These are phyloP conservation scores for Trichophyton schoenleinii DNA, from an alignment of 2,329 filamentous ascomycete species.

Conservation along the genomic window DNA sequence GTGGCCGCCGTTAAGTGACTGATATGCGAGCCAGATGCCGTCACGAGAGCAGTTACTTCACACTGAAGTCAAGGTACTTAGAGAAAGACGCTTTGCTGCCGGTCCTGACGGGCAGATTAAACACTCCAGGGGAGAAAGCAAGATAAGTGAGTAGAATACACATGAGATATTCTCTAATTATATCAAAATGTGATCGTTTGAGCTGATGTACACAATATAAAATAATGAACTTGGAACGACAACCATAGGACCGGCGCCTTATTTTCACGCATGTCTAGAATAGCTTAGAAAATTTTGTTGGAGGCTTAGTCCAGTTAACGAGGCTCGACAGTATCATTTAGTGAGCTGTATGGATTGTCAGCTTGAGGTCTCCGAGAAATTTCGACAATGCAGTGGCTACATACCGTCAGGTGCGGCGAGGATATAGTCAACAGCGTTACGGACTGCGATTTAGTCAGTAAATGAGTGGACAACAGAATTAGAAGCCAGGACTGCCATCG, in stretches of 20 bases:
- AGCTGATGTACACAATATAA: conserved; percentile 34
- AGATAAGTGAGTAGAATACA: not conserved
- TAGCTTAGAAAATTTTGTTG: not conserved
- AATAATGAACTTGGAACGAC: conserved; percentile 21
- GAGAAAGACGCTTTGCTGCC: not conserved
- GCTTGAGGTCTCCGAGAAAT: conserved; percentile 16
- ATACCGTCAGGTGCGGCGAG: conserved; percentile 80
- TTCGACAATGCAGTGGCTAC: conserved; percentile 31
- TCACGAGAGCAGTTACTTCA: not conserved
- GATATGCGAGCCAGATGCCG: not conserved
- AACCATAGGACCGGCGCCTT: conserved; percentile 5
- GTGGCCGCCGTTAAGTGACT: not conserved
- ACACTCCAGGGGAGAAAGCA: not conserved
- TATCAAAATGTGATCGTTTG: conserved; percentile 4
- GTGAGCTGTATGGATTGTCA: conserved; percentile 16
- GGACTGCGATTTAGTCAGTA: conserved; percentile 45
- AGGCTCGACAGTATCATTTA: conserved; percentile 4
- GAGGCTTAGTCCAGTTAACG: not conserved
- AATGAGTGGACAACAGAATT: not conserved
- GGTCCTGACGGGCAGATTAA: not conserved
- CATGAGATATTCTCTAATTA: conserved; percentile 2
- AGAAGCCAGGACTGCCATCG: not conserved
- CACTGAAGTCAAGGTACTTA: not conserved
- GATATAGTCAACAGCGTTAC: conserved; percentile 93
- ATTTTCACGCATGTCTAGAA: not conserved